Conservation (phyloP, 768 basidiomycete species). For the Agaricus sinodeliciosus region DNA sequence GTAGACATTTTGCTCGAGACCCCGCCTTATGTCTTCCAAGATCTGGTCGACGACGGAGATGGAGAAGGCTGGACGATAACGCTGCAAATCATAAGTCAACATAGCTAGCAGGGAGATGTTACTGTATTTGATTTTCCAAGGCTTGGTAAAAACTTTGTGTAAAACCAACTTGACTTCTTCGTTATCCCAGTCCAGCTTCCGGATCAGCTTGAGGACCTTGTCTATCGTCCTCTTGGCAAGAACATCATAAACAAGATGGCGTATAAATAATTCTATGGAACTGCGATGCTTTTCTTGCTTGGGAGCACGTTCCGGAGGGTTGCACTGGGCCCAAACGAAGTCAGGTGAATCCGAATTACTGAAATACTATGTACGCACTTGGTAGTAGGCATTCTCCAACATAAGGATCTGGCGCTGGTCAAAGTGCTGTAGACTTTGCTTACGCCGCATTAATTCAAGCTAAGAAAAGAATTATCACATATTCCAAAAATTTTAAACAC, state of each 20-base stretch:
- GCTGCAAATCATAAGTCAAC: conserved; percentile 90
- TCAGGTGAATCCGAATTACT: background rate
- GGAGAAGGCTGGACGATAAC: conserved; percentile 86
- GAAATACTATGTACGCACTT: conserved; percentile 39
- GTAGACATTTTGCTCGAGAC: conserved; percentile 92
- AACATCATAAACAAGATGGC: conserved; percentile 91
- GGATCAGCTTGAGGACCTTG: conserved; percentile 87
- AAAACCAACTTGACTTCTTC: conserved; percentile 51
- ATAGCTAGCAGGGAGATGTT: conserved; percentile 89
- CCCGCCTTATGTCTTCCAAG: conserved; percentile 85
- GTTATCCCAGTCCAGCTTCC: conserved; percentile 97
- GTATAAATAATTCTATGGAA: conserved; percentile 89
- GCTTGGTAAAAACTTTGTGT: conserved; percentile 91
- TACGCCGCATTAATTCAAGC: conserved; percentile 92
- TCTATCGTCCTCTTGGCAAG: conserved; percentile 91
- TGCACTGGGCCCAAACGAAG: conserved; percentile 53
- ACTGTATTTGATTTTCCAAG: conserved; percentile 94
- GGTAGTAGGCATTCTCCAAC: conserved; percentile 97
- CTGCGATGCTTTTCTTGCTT: conserved; percentile 80
- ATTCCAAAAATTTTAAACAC: background rate
- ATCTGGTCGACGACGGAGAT: conserved; percentile 91
- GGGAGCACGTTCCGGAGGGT: conserved; percentile 90
- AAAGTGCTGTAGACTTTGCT: conserved; percentile 89
- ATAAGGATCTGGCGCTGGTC: conserved; percentile 86
- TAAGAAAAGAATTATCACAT: conserved; percentile 20